Conservation (phyloP, 2,329 filamentous ascomycete species). For the Scorias spongiosa region DNA sequence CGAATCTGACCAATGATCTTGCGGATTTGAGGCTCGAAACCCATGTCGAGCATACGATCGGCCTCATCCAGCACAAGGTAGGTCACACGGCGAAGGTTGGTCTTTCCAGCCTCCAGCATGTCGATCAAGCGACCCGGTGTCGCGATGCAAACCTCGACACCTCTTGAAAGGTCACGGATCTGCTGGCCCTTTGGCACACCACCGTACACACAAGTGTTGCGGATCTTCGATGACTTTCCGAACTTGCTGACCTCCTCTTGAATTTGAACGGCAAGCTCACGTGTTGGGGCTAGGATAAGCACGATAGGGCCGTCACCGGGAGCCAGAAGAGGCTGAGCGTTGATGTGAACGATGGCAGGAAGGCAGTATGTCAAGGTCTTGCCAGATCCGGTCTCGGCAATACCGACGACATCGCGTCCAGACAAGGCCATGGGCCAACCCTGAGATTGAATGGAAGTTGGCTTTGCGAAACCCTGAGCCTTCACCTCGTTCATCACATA, state of each 20-base stretch:
- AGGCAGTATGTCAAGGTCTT: slow-evolving; percentile 98
- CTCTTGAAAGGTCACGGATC: slow-evolving; percentile 84
- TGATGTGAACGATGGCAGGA: slow-evolving; percentile 97
- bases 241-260: slow-evolving; percentile 98
- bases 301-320: slow-evolving; percentile 95
- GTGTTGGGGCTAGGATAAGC: slow-evolving; percentile 85
- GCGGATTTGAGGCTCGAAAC: slow-evolving; percentile 98
- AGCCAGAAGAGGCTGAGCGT: slow-evolving; percentile 89
- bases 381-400: slow-evolving; percentile 96
- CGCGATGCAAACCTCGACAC: slow-evolving; percentile 96
- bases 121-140: slow-evolving; percentile 96
- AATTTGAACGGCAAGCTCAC: slow-evolving; percentile 96
- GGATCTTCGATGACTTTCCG: slow-evolving; percentile 90
- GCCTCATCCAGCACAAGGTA: slow-evolving; percentile 98
- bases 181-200: slow-evolving; percentile 97
- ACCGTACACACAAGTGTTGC: slow-evolving; percentile 97
- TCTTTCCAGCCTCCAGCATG: slow-evolving; percentile 96
- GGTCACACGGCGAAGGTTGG: slow-evolving; percentile 92
- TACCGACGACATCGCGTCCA: slow-evolving; percentile 95
- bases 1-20: slow-evolving; percentile 97
- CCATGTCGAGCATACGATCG: slow-evolving; percentile 99
- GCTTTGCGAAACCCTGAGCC: slow-evolving; percentile 84
- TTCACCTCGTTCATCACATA: slow-evolving; percentile 99
- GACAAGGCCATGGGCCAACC: slow-evolving; percentile 99
- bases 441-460: slow-evolving; percentile 93